These are phyloP conservation scores for Albugo candida DNA, from an alignment of 352 stramenopile genomes.

Conservation along the genomic window DNA sequence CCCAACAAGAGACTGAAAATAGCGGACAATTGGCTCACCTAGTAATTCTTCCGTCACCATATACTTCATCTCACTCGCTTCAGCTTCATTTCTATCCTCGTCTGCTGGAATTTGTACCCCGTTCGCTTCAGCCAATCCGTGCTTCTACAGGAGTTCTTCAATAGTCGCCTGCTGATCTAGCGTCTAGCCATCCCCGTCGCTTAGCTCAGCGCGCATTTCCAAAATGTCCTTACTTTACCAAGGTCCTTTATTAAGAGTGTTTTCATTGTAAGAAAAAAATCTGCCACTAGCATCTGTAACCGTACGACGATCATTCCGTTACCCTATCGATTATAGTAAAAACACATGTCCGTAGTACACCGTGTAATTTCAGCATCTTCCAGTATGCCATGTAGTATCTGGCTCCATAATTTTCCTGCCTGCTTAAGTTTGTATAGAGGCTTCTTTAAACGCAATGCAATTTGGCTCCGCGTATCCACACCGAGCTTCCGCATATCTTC, in stretches of 20 bases:
- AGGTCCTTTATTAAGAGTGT: neutral
- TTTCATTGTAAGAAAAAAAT: neutral
- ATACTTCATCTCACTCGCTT: neutral
- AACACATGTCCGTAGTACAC: neutral
- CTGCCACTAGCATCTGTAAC: neutral
- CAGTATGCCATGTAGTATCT: conserved; percentile 1
- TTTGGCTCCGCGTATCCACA: neutral
- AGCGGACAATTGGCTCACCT: neutral
- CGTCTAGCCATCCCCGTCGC: neutral
- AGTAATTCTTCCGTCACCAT: neutral
- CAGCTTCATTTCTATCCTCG: neutral
- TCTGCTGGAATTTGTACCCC: neutral
- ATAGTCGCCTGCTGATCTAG: neutral
- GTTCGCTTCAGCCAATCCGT: neutral
- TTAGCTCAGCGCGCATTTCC: neutral
- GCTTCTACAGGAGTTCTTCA: neutral
- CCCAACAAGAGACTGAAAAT: neutral
- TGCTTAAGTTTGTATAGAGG: conserved; percentile 4
- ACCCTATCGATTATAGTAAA: neutral
- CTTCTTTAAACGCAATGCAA: conserved; percentile 1
- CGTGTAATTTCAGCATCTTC: neutral
- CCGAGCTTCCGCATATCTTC: neutral
- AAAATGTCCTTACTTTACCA: neutral
- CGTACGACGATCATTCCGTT: neutral
- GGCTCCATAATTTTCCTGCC: conserved; percentile 2